phyloP scores from a whole-genome alignment of 345 rosid genomes.

The Citrus mangshanensis region DNA sequence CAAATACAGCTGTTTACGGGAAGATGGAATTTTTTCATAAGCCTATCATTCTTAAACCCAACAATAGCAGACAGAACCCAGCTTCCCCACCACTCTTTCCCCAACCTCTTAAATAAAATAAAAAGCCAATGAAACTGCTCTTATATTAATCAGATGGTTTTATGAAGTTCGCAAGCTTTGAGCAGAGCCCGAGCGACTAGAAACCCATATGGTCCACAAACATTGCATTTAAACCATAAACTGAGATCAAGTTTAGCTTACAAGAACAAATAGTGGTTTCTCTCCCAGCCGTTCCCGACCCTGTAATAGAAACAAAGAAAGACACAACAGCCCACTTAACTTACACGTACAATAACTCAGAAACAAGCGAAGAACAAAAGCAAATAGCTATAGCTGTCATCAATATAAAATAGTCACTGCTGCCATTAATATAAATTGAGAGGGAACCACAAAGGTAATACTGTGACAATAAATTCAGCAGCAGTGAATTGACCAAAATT shows the following conservation, averaged over 20 bases:
- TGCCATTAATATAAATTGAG: no score
- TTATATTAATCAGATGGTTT: background rate
- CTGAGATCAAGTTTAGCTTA: slow-evolving; percentile 38
- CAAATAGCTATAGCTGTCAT: background rate
- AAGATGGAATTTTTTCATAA: background rate
- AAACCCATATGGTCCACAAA: background rate
- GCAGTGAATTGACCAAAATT: background rate
- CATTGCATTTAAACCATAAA: background rate
- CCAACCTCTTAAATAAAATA: background rate
- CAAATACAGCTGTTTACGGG: background rate
- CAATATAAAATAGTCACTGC: background rate
- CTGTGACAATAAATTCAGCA: background rate
- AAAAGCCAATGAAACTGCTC: background rate
- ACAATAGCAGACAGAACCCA: background rate
- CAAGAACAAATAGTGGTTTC: slow-evolving; percentile 74
- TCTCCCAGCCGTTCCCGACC: slow-evolving; percentile 80
- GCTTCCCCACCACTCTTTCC: background rate
- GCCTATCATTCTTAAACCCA: background rate
- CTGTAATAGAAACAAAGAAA: slow-evolving; percentile 34
- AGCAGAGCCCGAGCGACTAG: slow-evolving; percentile 16
- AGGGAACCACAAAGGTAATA: background rate
- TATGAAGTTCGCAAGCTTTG: background rate
- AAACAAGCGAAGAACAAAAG: background rate
- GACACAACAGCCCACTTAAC: background rate
- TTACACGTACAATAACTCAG: background rate